These are phyloP conservation scores for Bruguiera sexangula DNA, from an alignment of 345 rosid genomes.

Conservation along the genomic window DNA sequence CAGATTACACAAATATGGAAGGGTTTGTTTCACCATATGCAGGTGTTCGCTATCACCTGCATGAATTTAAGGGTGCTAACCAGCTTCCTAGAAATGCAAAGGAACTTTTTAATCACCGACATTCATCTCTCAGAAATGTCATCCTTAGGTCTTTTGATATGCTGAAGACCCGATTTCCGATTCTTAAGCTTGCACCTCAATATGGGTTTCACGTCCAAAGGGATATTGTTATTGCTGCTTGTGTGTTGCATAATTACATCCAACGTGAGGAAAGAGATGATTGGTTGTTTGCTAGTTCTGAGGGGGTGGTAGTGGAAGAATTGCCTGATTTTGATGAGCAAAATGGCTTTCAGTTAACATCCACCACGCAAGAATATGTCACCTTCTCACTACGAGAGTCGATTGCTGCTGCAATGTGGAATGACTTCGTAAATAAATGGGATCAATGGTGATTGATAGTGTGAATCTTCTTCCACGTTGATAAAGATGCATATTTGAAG, in stretches of 20 bases:
- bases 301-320: conserved; percentile 38
- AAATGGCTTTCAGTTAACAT: conserved; percentile 46
- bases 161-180: conserved; percentile 67
- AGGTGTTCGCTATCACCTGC: conserved; percentile 50
- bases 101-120: conserved; percentile 77
- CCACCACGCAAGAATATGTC: conserved; percentile 44
- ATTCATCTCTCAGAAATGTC: conserved; percentile 47
- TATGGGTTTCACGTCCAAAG: conserved; percentile 75
- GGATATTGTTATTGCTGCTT: conserved; percentile 76
- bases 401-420: conserved; percentile 67
- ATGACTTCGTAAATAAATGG: conserved; percentile 68
- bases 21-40: conserved; percentile 76
- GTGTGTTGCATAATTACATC: conserved; percentile 69
- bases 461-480: not conserved
- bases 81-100: conserved; percentile 55
- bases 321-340: conserved; percentile 47
- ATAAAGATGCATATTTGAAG: not conserved
- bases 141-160: conserved; percentile 49
- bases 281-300: conserved; percentile 58
- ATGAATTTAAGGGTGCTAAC: conserved; percentile 61
- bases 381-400: conserved; percentile 55
- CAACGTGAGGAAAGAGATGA: conserved; percentile 59
- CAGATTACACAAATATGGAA: conserved; percentile 50
- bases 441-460: conserved; percentile 18
- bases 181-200: conserved; percentile 66